Evolutionary conservation across 345 rosid genomes (phyloP), one percentile per base, ranked within the genome.

Genomic region (Brassica carinata): DNA sequence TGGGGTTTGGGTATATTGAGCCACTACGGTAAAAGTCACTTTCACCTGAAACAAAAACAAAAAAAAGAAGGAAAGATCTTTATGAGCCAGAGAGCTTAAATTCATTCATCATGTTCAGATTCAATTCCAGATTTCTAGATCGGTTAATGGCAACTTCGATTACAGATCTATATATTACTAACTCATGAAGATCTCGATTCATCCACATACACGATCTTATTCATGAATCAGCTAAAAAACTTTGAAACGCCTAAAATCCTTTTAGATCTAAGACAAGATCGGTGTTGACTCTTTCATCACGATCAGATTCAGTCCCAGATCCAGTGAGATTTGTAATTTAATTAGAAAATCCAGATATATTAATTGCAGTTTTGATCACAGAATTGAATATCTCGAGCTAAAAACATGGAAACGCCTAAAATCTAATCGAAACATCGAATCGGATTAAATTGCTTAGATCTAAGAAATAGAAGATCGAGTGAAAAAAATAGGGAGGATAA

Each of bases 21-120:
- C 88, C 93, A 78, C 90, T 86, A 55, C 87, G 87, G 90, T 78
- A 92, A 81, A 93, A 95, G 75, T 89, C 94, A 82, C 81, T 90
- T 76, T 85, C 88, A 77, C 91, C 98, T 96, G 85, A 26, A 58
- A 43, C 5, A 51, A 40, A 38, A 7, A 43, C 0, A 2, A 43
- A 43, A 3, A 43, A 43, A 3, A 10, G 11, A 38, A 8, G 34
- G 3, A 38, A 8, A 5, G 3, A 19, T 1, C 8, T 55, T 23
- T 23, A 23, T 23, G 26, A 23, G 26, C 26, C 26, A 23, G 26
- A 23, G 26, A 23, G 26, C 26, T 23, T 23, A 15, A 55, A 55
- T 53, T 53, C 3, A 2, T 5, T 53, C 8, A 15, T 15, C 61
- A 55, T 2, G 62, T 8, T 58, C 29, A 18, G 29, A 19, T 58